Conservation (phyloP, 2,329 filamentous ascomycete species). For the Decorospora gaudefroyi region DNA sequence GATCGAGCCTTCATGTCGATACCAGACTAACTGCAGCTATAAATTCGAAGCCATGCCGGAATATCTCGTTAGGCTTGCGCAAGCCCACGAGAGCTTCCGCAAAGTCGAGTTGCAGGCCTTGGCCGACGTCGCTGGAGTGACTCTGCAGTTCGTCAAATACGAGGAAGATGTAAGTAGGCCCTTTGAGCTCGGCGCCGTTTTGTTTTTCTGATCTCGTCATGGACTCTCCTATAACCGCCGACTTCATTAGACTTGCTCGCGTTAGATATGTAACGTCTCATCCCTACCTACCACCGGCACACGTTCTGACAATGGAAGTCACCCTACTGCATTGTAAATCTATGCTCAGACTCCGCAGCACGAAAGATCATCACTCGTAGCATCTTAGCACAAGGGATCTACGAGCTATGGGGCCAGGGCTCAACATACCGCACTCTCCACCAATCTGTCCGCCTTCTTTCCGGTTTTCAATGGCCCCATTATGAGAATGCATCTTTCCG, state of each 20-base stretch:
- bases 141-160: slow-evolving; percentile 76
- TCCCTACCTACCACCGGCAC: not conserved
- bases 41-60: slow-evolving; percentile 54
- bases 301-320: slow-evolving; percentile 60
- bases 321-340: slow-evolving; percentile 78
- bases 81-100: slow-evolving; percentile 89
- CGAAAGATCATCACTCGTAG: slow-evolving; percentile 71
- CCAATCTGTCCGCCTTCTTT: slow-evolving; percentile 62
- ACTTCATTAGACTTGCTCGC: not conserved
- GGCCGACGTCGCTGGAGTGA: slow-evolving; percentile 67
- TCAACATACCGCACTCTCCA: slow-evolving; percentile 70
- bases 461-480: slow-evolving; percentile 66
- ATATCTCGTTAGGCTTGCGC: slow-evolving; percentile 86
- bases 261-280: slow-evolving; percentile 3
- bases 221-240: slow-evolving; percentile 3
- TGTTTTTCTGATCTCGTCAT: not conserved
- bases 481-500: slow-evolving; percentile 75
- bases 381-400: slow-evolving; percentile 79
- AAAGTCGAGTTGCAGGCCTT: slow-evolving; percentile 81
- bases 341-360: slow-evolving; percentile 68
- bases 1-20: slow-evolving; percentile 20
- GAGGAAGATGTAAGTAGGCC: slow-evolving; percentile 67
- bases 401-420: slow-evolving; percentile 85
- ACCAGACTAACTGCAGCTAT: slow-evolving; percentile 17
- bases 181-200: not conserved